These are phyloP conservation scores for Populus ilicifolia DNA, from an alignment of 345 rosid genomes.

Conservation along the genomic window DNA sequence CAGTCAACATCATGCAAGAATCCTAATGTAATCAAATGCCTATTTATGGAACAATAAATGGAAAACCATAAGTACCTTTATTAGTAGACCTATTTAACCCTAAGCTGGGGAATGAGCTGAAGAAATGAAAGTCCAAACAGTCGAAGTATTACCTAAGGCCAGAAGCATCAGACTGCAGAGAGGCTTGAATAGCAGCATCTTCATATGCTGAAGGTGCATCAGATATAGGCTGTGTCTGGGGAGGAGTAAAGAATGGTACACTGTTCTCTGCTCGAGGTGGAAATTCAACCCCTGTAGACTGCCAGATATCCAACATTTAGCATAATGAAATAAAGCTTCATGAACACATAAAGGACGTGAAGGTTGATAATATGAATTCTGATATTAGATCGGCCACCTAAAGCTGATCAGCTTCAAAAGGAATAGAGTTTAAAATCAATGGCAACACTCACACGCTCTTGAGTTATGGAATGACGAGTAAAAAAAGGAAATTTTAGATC, in stretches of 20 bases:
- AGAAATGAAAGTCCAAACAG: background rate
- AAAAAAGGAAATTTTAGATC: background rate
- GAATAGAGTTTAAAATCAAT: background rate
- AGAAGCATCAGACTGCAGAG: slow-evolving; percentile 79
- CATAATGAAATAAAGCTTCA: background rate
- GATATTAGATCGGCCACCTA: background rate
- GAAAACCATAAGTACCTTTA: background rate
- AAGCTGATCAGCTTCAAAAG: background rate
- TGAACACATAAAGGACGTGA: background rate
- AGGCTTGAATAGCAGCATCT: slow-evolving; percentile 90
- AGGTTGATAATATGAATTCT: background rate
- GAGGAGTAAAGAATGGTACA: slow-evolving; percentile 93
- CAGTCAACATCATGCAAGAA: background rate
- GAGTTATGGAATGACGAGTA: background rate
- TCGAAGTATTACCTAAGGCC: slow-evolving; percentile 64
- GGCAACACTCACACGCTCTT: background rate
- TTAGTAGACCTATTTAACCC: background rate
- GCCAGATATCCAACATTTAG: slow-evolving; percentile 23
- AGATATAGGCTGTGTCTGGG: slow-evolving; percentile 76
- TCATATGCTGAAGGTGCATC: slow-evolving; percentile 56
- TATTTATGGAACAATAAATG: background rate
- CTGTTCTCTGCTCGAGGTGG: slow-evolving; percentile 80
- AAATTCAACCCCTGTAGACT: slow-evolving; percentile 86
- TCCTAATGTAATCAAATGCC: background rate
- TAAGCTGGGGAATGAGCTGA: background rate